Evolutionary conservation across 2,329 filamentous ascomycete species (phyloP), one percentile per base, ranked within the genome.

Genomic region (Diaporthe aspalathi): DNA sequence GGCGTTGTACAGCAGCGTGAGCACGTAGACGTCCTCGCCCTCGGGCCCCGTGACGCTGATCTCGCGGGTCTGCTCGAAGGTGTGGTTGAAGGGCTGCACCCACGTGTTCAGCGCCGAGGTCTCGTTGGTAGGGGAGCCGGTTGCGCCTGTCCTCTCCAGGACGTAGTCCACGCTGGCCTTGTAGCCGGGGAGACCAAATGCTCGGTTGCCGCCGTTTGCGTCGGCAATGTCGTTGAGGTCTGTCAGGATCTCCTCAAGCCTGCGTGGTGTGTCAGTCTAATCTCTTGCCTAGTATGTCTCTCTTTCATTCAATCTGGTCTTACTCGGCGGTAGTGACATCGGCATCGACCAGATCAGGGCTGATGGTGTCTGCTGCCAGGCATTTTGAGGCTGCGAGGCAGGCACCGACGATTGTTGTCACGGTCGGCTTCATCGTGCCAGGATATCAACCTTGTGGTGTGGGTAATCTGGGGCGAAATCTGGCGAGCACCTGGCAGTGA

Each of bases 141-240:
- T 74, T 16, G 81, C 78, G 16, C 85, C 84, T 67, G 50, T n/a
- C 60, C 60, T 50, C 17, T 85, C 84, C 6, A 88, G 81, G 70
- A 91, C 80, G 75, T 86, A 90, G 74, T 91, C 87, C 22, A 87
- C 79, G 0, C 88, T 90, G 1, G 87, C 88, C 65, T 84, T 83
- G 81, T 86, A 91, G 17, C 89, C 89, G 1, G 88, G 87, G 12
- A 87, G 80, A 17, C 89, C 89, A 71, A 89, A 90, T 6, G 89
- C 89, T 65, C 89, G 84, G 78, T 89, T 90, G 20, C 88, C 88
- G 49, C 86, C 87, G 75, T 91, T 87, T 66, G 84, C 81, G 38
- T 79, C 79, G 16, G 84, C 88, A 68, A 90, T 90, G 53, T 83
- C 79, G 76, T 90, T 82, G 6, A 65, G 60, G 45, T 65, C 60